Evolutionary conservation across 2,329 filamentous ascomycete species (phyloP).

Genomic region (Plectosphaerella cucumerina): DNA sequence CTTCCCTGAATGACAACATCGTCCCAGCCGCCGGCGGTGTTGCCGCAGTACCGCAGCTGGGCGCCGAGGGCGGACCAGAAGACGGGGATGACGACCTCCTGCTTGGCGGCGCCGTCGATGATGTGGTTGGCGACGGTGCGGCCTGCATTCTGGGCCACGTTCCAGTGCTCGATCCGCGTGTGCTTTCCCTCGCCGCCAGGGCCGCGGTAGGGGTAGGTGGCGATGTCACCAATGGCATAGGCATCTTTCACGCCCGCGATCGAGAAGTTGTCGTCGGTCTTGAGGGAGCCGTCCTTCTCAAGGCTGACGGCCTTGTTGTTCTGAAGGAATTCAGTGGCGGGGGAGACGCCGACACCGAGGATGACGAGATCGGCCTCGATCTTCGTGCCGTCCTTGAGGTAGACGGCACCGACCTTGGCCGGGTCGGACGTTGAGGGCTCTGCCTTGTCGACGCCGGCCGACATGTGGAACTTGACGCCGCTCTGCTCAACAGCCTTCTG

Average conservation of each 20-base stretch:
- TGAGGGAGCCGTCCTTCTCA: conserved; percentile 80
- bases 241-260: conserved; percentile 76
- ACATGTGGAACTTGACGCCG: conserved; percentile 84
- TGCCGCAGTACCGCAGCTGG: conserved; percentile 91
- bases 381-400: conserved; percentile 79
- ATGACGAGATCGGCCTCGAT: conserved; percentile 88
- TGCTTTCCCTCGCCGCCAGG: conserved; percentile 72
- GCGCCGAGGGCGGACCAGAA: conserved; percentile 94
- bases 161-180: conserved; percentile 95
- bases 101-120: conserved; percentile 54
- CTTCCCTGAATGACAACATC: conserved; percentile 78
- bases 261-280: conserved; percentile 74
- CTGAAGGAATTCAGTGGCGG: conserved; percentile 78
- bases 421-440: conserved; percentile 63
- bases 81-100: conserved; percentile 79
- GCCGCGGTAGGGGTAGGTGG: conserved; percentile 89
- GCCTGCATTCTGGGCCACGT: conserved; percentile 92
- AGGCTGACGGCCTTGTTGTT: conserved; percentile 67
- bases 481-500: conserved; percentile 76
- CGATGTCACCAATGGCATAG: conserved; percentile 92
- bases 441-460: conserved; percentile 77
- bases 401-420: conserved; percentile 72
- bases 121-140: conserved; percentile 77
- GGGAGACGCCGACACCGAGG: conserved; percentile 82
- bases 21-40: conserved; percentile 76